These are phyloP conservation scores for Rosa rugosa DNA, from an alignment of 306 rosid genomes.

Conservation along the genomic window DNA sequence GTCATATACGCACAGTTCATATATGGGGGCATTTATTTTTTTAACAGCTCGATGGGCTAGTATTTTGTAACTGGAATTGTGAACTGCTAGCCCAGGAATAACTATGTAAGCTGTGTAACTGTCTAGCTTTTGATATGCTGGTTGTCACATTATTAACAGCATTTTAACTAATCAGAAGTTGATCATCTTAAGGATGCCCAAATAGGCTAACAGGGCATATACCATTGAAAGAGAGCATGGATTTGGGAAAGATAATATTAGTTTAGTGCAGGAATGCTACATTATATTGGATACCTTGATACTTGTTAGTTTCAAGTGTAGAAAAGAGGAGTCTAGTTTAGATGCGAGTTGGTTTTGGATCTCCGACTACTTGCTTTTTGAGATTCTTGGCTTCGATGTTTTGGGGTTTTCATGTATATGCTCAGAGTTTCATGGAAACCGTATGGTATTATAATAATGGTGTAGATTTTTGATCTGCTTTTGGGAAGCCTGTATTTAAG, in stretches of 20 bases:
- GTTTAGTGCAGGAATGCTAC: not conserved
- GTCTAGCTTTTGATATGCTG: not conserved
- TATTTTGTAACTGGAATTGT: not conserved
- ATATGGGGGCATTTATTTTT: not conserved
- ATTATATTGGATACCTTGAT: not conserved
- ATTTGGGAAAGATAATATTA: not conserved
- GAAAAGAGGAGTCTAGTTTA: not conserved
- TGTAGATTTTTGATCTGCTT: not conserved
- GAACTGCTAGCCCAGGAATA: conserved; percentile 1
- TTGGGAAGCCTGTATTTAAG: not conserved
- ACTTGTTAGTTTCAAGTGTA: not conserved
- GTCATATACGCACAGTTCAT: not conserved
- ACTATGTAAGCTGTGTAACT: not conserved
- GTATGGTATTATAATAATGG: not conserved
- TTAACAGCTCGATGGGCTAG: not conserved
- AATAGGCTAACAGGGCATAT: not conserved
- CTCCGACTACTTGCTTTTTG: not conserved
- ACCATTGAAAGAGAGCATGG: not conserved
- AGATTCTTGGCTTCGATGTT: not conserved
- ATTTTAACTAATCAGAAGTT: not conserved
- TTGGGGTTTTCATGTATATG: not conserved
- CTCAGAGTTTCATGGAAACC: not conserved
- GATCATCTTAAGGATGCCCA: not conserved
- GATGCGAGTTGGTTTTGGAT: not conserved
- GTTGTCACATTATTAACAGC: not conserved